phyloP scores from a whole-genome alignment of 805 yeast species.

The Tetrapisispora arboricola region DNA sequence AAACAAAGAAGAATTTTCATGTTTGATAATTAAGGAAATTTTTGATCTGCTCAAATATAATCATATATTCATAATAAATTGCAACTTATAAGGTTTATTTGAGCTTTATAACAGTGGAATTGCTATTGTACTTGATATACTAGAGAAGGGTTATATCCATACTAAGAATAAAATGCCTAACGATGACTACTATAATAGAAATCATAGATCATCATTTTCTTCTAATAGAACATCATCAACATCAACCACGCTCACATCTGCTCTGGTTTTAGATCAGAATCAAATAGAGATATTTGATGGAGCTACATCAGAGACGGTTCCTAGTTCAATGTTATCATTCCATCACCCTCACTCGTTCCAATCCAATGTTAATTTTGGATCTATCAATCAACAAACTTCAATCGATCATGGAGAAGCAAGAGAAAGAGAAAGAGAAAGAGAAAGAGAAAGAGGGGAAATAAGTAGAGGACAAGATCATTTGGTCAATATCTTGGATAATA shows the following conservation, averaged over 20 bases:
- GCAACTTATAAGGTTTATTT: too few relatives aligned
- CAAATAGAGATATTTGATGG: conserved; percentile 67
- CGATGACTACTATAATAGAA: neutral
- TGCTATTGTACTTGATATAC: too few relatives aligned
- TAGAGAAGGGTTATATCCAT: too few relatives aligned
- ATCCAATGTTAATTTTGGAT: conserved; percentile 12
- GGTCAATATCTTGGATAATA: conserved; percentile 25
- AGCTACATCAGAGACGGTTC: conserved; percentile 64
- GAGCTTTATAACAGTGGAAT: too few relatives aligned
- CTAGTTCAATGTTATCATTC: conserved; percentile 67
- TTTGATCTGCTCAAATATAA: too few relatives aligned
- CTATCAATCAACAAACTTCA: neutral
- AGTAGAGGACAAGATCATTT: conserved; percentile 16
- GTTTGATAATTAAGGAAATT: too few relatives aligned
- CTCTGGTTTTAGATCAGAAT: conserved; percentile 41
- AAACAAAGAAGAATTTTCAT: too few relatives aligned
- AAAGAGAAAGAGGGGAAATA: conserved; percentile 25
- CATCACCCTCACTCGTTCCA: conserved; percentile 56
- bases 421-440: conserved; percentile 23
- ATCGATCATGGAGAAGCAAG: conserved; percentile 5
- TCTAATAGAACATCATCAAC: conserved; percentile 28
- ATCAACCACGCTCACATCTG: conserved; percentile 23
- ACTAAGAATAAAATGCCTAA: neutral
- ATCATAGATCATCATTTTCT: conserved; percentile 22
- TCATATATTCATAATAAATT: too few relatives aligned